phyloP scores from a whole-genome alignment of 345 rosid genomes.

The Eucalyptus lansdowneana region DNA sequence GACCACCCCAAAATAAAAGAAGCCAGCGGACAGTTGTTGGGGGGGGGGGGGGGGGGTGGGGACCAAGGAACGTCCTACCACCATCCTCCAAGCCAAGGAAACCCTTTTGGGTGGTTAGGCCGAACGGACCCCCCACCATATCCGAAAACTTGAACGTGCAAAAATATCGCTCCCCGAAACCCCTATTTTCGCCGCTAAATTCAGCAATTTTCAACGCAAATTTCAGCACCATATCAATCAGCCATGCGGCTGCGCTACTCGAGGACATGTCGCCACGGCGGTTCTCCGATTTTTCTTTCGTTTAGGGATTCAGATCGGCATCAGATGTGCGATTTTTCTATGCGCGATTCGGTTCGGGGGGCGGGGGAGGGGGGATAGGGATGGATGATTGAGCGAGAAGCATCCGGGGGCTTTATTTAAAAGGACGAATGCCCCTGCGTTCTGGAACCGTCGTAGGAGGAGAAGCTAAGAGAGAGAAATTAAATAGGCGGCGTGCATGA shows the following conservation, averaged over 20 bases:
- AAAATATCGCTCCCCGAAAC: background rate
- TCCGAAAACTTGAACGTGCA: background rate
- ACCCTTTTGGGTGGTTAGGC: background rate
- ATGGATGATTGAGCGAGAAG: background rate
- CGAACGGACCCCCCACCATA: background rate
- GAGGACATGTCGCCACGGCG: background rate
- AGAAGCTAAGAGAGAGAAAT: background rate
- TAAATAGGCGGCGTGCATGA: background rate
- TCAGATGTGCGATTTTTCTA: background rate
- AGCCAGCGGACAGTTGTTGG: background rate
- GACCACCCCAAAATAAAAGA: background rate
- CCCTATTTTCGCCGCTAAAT: background rate
- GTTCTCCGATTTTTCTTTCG: background rate
- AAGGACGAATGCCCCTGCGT: background rate
- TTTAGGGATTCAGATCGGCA: background rate
- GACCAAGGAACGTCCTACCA: background rate
- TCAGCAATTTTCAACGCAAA: background rate
- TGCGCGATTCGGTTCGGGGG: background rate
- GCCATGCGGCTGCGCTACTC: background rate
- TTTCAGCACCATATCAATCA: background rate
- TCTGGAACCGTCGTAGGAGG: background rate
- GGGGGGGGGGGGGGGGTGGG: background rate
- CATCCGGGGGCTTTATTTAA: background rate
- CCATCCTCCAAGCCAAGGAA: background rate
- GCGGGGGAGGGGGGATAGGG: background rate